These are phyloP conservation scores for Pharus latifolius DNA, from an alignment of 176 grass and related monocot genomes.

Conservation along the genomic window DNA sequence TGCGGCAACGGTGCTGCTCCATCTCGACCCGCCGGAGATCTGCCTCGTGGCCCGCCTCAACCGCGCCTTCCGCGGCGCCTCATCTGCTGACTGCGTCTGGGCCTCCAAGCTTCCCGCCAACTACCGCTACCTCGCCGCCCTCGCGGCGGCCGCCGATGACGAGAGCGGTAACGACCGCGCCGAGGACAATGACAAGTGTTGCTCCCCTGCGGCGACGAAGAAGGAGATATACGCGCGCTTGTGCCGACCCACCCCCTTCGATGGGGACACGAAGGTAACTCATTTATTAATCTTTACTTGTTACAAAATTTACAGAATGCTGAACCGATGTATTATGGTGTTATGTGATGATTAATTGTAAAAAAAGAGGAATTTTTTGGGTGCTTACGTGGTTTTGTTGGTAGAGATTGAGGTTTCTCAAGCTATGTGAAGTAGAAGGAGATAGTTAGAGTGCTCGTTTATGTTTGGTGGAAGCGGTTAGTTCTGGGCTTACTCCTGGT, in stretches of 20 bases:
- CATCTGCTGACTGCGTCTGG: constrained; percentile 79
- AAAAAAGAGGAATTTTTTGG: background rate
- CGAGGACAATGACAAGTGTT: constrained; percentile 12
- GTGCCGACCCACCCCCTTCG: constrained; percentile 57
- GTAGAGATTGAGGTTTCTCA: background rate
- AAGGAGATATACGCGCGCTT: constrained; percentile 77
- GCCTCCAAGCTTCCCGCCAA: constrained; percentile 61
- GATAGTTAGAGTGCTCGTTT: background rate
- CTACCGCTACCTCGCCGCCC: constrained; percentile 59
- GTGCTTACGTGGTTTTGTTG: too few species aligned
- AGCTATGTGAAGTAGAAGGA: background rate
- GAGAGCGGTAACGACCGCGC: constrained; percentile 5
- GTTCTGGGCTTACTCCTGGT: background rate
- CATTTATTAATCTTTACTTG: background rate
- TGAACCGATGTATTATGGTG: background rate
- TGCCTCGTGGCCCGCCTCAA: constrained; percentile 65
- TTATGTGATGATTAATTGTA: background rate
- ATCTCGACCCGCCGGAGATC: constrained; percentile 86
- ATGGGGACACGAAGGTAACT: constrained; percentile 55
- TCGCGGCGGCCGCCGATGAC: constrained; percentile 35
- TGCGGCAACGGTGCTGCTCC: constrained; percentile 59
- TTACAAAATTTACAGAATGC: background rate
- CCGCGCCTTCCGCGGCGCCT: constrained; percentile 59
- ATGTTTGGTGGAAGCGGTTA: background rate
- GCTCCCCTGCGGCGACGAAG: constrained; percentile 19